These are phyloP conservation scores for Lentinula sp. DNA, from an alignment of 768 basidiomycete species.

Conservation along the genomic window DNA sequence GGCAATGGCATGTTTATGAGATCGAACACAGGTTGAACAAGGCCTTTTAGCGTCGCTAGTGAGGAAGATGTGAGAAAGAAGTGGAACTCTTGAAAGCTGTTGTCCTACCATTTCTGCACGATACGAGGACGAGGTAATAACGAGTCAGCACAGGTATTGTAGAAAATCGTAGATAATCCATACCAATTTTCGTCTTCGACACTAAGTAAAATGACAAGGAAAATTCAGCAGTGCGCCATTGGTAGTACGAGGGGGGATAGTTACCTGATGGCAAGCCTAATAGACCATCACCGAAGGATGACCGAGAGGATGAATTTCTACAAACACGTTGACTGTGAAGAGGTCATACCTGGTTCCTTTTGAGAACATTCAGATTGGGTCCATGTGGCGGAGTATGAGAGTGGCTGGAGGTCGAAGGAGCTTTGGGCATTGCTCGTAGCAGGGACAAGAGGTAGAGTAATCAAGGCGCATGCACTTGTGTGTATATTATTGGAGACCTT, in stretches of 20 bases:
- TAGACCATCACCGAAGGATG: slow-evolving; percentile 5
- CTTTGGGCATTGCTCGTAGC: slow-evolving; percentile 32
- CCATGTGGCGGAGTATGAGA: slow-evolving; percentile 20
- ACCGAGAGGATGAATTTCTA: neutral
- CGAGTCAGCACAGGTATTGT: slow-evolving; percentile 6
- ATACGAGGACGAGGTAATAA: slow-evolving; percentile 9
- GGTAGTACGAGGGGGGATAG: slow-evolving; percentile 6
- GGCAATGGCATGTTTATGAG: slow-evolving; percentile 61
- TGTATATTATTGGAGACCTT: neutral
- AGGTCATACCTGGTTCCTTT: slow-evolving; percentile 42
- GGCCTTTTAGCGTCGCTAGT: slow-evolving; percentile 68
- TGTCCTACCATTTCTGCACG: slow-evolving; percentile 52
- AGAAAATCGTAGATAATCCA: slow-evolving; percentile 17
- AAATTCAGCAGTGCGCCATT: neutral
- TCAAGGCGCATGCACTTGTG: neutral
- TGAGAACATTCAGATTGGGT: slow-evolving; percentile 41
- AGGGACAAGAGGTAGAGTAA: neutral
- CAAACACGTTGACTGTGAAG: neutral
- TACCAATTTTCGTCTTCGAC: slow-evolving; percentile 69
- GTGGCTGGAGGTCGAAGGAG: slow-evolving; percentile 16
- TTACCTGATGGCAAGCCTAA: slow-evolving; percentile 52
- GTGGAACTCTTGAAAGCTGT: neutral
- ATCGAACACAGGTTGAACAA: slow-evolving; percentile 72
- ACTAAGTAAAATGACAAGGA: slow-evolving; percentile 39
- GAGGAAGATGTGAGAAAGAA: slow-evolving; percentile 4